Evolutionary conservation across 805 yeast species (phyloP).

Genomic region (Candida piceae): DNA sequence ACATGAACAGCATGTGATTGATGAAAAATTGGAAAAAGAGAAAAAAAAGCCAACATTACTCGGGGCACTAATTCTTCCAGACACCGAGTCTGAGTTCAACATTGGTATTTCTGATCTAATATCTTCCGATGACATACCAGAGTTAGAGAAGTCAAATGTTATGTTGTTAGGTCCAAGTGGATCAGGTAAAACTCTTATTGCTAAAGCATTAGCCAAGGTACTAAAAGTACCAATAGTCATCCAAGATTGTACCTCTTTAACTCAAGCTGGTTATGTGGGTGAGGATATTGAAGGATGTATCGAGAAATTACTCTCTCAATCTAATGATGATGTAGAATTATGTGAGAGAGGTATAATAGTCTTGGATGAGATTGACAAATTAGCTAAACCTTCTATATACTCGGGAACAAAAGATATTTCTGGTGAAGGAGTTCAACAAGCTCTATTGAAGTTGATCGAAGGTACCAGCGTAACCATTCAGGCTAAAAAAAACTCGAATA

Average conservation of each 20-base stretch:
- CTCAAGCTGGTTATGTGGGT: conserved; percentile 64
- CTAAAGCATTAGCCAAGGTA: conserved; percentile 47
- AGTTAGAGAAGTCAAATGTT: conserved; percentile 51
- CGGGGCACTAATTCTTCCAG: conserved; percentile 8
- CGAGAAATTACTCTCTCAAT: conserved; percentile 43
- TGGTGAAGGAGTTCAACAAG: conserved; percentile 65
- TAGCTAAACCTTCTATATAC: conserved; percentile 43
- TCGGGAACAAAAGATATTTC: conserved; percentile 53
- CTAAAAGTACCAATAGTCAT: conserved; percentile 54
- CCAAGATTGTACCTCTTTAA: conserved; percentile 56
- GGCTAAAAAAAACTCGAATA: conserved; percentile 20
- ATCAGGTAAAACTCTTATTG: conserved; percentile 55
- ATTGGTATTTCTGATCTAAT: conserved; percentile 21
- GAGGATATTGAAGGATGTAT: conserved; percentile 58
- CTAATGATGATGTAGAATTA: conserved; percentile 46
- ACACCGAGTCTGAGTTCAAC: not conserved
- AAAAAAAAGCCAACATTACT: conserved; percentile 4
- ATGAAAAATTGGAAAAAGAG: conserved; percentile 2
- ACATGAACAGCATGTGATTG: conserved; percentile 5
- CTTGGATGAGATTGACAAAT: conserved; percentile 54
- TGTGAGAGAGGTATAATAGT: conserved; percentile 57
- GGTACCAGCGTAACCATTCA: conserved; percentile 49
- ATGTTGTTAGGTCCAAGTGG: conserved; percentile 58
- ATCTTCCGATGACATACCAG: conserved; percentile 33
- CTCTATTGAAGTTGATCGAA: conserved; percentile 50